A percentile compares a stretch with the other conserved stretches of the same genome.
phyloP scores from a whole-genome alignment of 192 early-diverging fungal genomes.

The Rhizoclosmatium globosum region DNA sequence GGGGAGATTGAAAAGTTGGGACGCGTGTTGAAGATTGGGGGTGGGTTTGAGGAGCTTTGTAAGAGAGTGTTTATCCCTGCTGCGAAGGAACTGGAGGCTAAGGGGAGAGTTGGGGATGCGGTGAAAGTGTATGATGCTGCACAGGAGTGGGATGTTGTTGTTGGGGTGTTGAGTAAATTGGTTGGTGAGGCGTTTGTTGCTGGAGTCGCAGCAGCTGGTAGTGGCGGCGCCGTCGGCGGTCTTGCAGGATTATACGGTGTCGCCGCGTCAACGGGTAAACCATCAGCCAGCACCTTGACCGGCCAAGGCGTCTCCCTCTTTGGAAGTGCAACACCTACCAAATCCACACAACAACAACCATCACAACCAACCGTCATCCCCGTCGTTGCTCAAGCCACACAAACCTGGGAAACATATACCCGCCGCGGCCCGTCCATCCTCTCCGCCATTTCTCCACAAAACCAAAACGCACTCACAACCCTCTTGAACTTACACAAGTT shows the following conservation, averaged over 20 bases:
- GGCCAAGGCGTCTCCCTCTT: conserved; percentile 20
- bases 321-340: not conserved
- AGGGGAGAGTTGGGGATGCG: conserved; percentile 76
- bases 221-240: not conserved
- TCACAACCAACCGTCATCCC: not conserved
- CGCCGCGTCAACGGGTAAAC: not conserved
- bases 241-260: not conserved
- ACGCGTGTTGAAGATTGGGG: conserved; percentile 62
- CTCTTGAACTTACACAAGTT: conserved; percentile 10
- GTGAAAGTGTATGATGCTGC: conserved; percentile 81
- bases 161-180: conserved; percentile 73
- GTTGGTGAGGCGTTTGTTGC: conserved; percentile 63
- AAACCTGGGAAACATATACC: conserved; percentile 14
- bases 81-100: conserved; percentile 74
- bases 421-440: conserved; percentile 2
- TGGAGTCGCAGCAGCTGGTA: not conserved
- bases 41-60: conserved; percentile 66
- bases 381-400: not conserved
- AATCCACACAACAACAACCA: not conserved
- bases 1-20: conserved; percentile 69
- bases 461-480: not conserved
- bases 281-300: conserved; percentile 4
- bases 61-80: conserved; percentile 69
- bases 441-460: not conserved
- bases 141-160: conserved; percentile 76